A percentile compares a stretch with the other conserved stretches of the same genome.
phyloP scores from a whole-genome alignment of 805 yeast species.

The Ogataea minuta region DNA sequence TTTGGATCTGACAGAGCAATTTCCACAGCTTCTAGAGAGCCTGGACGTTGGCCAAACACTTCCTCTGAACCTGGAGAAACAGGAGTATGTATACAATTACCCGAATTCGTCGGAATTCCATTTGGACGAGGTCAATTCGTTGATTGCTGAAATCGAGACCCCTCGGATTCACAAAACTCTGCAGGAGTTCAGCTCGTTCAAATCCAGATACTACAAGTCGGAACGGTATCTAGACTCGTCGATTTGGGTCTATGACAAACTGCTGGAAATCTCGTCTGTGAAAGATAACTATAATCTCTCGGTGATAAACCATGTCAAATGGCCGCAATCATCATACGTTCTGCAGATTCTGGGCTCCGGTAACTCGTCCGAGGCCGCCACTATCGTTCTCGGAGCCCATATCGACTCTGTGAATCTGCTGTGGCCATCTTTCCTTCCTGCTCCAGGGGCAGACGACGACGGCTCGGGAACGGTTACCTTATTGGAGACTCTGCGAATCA shows the following conservation, averaged over 20 bases:
- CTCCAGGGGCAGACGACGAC: constrained; percentile 96
- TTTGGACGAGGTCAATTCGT: constrained; percentile 36
- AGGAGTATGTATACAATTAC: constrained; percentile 40
- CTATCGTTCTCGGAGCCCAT: constrained; percentile 80
- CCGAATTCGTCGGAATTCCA: constrained; percentile 46
- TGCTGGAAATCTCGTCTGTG: constrained; percentile 4
- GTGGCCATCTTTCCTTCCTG: constrained; percentile 65
- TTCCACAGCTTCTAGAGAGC: constrained; percentile 4
- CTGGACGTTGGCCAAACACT: constrained; percentile 1
- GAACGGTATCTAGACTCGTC: constrained; percentile 68
- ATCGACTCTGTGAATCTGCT: constrained; percentile 77
- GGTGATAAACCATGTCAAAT: constrained; percentile 14
- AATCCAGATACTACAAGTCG: constrained; percentile 76
- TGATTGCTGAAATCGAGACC: constrained; percentile 11
- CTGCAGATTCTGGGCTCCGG: constrained; percentile 12
- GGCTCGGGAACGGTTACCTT: constrained; percentile 83
- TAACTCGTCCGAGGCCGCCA: constrained; percentile 28
- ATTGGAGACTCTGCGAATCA: constrained; percentile 56
- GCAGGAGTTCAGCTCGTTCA: constrained; percentile 29
- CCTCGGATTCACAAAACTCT: constrained; percentile 12
- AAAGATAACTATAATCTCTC: constrained; percentile 16
- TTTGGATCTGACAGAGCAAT: constrained; percentile 39
- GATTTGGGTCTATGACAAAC: constrained; percentile 55
- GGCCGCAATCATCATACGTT: constrained; percentile 24
- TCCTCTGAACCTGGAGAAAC: constrained; percentile 7